Evolutionary conservation across 257 asterid species (phyloP).

Genomic region (Sherardia arvensis): DNA sequence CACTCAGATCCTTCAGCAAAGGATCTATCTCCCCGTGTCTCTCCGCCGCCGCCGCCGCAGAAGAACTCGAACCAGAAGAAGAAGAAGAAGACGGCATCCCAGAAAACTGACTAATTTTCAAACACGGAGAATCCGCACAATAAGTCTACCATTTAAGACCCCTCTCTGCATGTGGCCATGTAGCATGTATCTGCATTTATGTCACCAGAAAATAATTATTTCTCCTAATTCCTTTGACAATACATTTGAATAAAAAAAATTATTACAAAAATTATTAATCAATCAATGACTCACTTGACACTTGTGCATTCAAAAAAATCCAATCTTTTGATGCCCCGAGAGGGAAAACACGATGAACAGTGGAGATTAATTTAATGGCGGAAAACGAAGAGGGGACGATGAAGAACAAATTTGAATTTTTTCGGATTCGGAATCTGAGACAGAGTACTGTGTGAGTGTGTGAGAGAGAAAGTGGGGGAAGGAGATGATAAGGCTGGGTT

Average conservation of each 20-base stretch:
- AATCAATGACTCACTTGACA: neutral
- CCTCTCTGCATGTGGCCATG: slow-evolving; percentile 17
- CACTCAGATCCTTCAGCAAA: slow-evolving; percentile 72
- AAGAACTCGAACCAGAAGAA: neutral
- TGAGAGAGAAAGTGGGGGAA: slow-evolving; percentile 3
- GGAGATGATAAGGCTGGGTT: neutral
- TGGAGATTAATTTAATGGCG: neutral
- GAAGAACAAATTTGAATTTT: neutral
- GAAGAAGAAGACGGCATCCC: slow-evolving; percentile 16
- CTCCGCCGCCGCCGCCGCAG: neutral
- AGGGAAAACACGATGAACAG: neutral
- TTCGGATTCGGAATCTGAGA: neutral
- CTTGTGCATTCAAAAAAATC: neutral
- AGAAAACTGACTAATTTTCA: neutral
- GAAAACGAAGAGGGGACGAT: neutral
- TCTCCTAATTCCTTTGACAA: neutral
- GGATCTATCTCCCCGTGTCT: slow-evolving; percentile 55
- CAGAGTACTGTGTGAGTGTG: neutral
- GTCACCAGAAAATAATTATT: neutral
- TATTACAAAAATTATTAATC: too few species aligned
- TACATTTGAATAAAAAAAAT: too few species aligned
- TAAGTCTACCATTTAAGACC: neutral
- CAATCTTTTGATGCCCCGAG: neutral
- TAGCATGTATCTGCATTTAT: slow-evolving; percentile 8
- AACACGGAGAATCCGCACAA: neutral